Conservation (phyloP, 805 yeast genomes). For the Schizosaccharomyces japonicus region DNA sequence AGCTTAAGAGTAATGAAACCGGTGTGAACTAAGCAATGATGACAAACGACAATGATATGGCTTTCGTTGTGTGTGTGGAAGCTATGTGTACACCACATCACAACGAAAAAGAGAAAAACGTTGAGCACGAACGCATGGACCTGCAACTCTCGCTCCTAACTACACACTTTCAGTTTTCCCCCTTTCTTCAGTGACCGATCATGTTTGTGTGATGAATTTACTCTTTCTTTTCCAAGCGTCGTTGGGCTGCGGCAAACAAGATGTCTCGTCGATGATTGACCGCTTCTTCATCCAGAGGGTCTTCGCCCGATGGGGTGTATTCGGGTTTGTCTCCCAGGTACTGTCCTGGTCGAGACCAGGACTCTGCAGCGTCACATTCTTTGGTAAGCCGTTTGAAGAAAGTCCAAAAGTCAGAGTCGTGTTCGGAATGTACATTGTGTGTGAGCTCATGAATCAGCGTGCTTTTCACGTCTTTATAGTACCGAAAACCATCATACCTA, state of each 20-base stretch:
- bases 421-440: constrained; percentile 18
- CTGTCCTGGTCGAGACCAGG: not conserved
- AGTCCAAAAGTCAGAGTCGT: constrained; percentile 17
- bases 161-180: too few relatives aligned
- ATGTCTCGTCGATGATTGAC: not conserved
- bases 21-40: too few relatives aligned
- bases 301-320: not conserved
- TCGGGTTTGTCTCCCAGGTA: not conserved
- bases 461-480: constrained; percentile 16
- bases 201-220: not conserved
- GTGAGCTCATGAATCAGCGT: constrained; percentile 20
- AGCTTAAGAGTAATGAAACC: not conserved
- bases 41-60: too few relatives aligned
- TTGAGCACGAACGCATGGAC: too few relatives aligned
- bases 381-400: constrained; percentile 13
- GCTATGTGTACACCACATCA: too few relatives aligned
- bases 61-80: too few relatives aligned
- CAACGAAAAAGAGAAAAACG: too few relatives aligned
- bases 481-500: constrained; percentile 18
- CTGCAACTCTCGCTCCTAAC: too few relatives aligned
- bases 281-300: not conserved
- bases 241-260: not conserved
- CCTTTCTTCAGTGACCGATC: not conserved
- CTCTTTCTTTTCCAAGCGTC: not conserved
- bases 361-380: not conserved